Conservation (phyloP, 345 rosid genomes). For the Pelargonium nanum region DNA sequence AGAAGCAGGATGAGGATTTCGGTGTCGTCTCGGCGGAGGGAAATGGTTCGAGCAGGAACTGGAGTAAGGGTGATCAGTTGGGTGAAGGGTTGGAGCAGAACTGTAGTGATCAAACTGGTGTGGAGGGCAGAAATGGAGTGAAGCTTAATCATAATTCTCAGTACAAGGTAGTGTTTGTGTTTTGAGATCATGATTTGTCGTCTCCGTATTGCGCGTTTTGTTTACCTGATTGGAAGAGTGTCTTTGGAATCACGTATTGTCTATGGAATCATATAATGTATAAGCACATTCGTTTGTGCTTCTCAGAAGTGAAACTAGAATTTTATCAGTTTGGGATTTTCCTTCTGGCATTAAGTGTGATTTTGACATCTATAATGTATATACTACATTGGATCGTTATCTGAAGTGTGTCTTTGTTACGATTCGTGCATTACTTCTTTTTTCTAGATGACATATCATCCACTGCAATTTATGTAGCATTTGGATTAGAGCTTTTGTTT, state of each 20-base stretch:
- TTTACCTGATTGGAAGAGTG: background rate
- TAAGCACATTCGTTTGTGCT: background rate
- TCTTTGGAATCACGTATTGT: background rate
- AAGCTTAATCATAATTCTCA: slow-evolving; percentile 5
- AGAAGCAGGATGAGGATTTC: slow-evolving; percentile 3
- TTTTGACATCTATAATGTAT: too few species aligned
- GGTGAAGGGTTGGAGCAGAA: slow-evolving; percentile 10
- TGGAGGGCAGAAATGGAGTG: slow-evolving; percentile 10
- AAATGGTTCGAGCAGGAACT: background rate
- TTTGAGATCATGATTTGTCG: background rate
- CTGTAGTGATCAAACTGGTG: background rate
- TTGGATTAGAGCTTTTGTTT: too few species aligned
- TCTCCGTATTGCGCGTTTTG: background rate
- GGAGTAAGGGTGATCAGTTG: slow-evolving; percentile 1
- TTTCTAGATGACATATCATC: background rate
- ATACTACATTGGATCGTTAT: too few species aligned
- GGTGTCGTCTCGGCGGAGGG: background rate
- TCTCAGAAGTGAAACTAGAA: too few species aligned
- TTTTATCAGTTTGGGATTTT: too few species aligned
- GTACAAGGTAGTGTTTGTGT: slow-evolving; percentile 22
- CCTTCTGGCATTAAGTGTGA: too few species aligned
- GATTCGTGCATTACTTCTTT: background rate
- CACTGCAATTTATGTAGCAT: too few species aligned
- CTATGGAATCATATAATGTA: background rate
- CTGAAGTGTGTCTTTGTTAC: too few species aligned